Base-by-base conservation (phyloP, 345 rosid genomes). In the Heritiera littoralis region DNA sequence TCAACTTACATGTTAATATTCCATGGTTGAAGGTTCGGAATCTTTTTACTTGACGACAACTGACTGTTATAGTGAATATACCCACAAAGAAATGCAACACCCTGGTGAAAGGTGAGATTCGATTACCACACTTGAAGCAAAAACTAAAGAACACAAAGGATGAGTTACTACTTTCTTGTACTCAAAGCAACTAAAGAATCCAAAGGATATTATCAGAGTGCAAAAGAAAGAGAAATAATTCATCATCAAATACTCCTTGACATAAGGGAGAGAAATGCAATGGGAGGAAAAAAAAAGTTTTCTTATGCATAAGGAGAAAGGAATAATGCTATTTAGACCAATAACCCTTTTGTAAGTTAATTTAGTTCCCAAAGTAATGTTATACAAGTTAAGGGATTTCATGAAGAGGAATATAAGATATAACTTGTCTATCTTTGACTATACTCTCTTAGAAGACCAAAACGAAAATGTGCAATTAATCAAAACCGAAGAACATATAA, bases 1-100 rank as follows among this genome's bases (percentile, higher is more conserved):
- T 11, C 73, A 83, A 84, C 99, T 94, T 86, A 97, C 99, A 92
- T 89, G 98, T 82, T 97, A 88, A 97, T 86, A 90, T 87, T 97
- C 99, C 98, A 97, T 15, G 98, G 95, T 86, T 89, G 98, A 84
- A 94, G 87, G 82, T 74, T 79, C 20, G 98, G 94, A 28, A 78
- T 71, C 77, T 78, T 88, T 84, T 88, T 92, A 87, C 90, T 88
- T 30, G 93, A 83, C 41, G 89, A 87, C 17, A 94, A 89, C 74
- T 89, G 98, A 60, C 79, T 82, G 76, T 67, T 76, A 78, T 94
- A 93, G 84, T 97, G 98, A 82, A 89, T 77, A 86, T 88, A 94
- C 81, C 99, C 99, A 84, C 98, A 97, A 80, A 94, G 71, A 73
- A 97, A 93, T 40, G 97, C 97, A 83, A 94, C 93, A 61, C 83